Evolutionary conservation across 345 rosid species (phyloP), one percentile per base, ranked within the genome.

Genomic region (Dimocarpus longan): DNA sequence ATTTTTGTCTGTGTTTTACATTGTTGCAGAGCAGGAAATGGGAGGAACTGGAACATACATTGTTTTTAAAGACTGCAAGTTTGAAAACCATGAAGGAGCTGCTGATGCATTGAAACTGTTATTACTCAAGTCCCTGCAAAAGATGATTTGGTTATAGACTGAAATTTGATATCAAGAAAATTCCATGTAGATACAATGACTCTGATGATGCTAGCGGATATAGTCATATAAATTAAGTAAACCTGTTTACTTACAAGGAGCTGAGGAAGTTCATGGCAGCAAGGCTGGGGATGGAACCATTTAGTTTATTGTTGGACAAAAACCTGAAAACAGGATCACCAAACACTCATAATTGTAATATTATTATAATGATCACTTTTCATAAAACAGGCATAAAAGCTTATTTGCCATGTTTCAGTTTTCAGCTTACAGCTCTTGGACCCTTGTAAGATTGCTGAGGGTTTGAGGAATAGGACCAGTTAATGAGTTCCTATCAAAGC

Each of bases 81-180:
- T 78, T 48, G 86, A 71, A 57, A 89, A 65, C 97, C 96, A 95
- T 16, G 85, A 19, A 56, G 93, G 95, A 79, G 92, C 76, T 1
- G 50, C 79, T 66, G 93, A 52, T 8, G 73, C 6, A 1, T 76
- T 80, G 32, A 95, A 92, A 76, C 84, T 87, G 32, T 93, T 95
- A 79, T 90, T 93, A 82, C 98, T 92, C 71, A 92, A 66, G 78
- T 92, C 98, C 86, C 99, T 95, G 88, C 75, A 80, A 26, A 80
- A 39, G 75, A 67, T 18, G 57, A 71, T 71, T 5, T 15, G 59
- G 80, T 74, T 60, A 8, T 60, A 60, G 65, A 60, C 65, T 7
- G 65, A 60, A 60, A 60, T n/a, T 60, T 60, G 24, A 60, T 10
- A n/a, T 59, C 6, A 60, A 60, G 9, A n/a, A 60, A 54, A 54